These are phyloP conservation scores for Eremothecium coryli DNA, from an alignment of 1,139 yeast species.

Conservation along the genomic window DNA sequence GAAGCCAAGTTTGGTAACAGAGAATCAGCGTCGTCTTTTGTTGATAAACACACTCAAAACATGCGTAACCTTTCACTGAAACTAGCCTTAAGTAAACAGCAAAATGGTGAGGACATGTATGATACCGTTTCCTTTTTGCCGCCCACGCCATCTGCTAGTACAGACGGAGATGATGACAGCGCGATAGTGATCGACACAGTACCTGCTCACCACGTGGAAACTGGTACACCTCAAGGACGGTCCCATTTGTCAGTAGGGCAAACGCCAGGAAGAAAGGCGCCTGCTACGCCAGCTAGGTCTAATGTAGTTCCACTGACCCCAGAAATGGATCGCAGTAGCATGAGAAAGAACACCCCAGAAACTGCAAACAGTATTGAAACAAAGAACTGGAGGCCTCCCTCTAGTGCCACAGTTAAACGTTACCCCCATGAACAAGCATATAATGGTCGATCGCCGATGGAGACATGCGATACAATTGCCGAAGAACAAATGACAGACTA, in stretches of 20 bases:
- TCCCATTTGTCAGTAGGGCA: too few species aligned
- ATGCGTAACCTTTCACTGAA: constrained; percentile 6
- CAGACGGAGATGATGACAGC: constrained; percentile 1
- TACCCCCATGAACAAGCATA: background rate
- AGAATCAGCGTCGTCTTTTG: constrained; percentile 1
- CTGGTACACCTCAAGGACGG: background rate
- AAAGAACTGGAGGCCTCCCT: background rate
- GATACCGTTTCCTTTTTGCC: background rate
- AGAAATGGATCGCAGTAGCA: background rate
- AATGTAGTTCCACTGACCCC: background rate
- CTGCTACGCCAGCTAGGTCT: background rate
- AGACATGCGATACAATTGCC: background rate
- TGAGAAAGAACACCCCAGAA: background rate
- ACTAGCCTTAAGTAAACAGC: background rate
- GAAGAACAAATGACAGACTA: background rate
- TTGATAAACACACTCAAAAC: constrained; percentile 7
- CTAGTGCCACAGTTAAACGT: constrained; percentile 1
- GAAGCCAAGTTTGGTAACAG: constrained; percentile 4
- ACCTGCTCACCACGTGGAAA: background rate
- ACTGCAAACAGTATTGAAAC: background rate
- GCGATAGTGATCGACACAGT: constrained; percentile 1
- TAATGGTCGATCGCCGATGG: background rate
- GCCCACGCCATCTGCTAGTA: background rate
- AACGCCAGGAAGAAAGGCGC: too few species aligned
- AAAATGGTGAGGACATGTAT: background rate